These are phyloP conservation scores for Tylopilus subfusipes DNA, from an alignment of 768 basidiomycete genomes.

Conservation along the genomic window DNA sequence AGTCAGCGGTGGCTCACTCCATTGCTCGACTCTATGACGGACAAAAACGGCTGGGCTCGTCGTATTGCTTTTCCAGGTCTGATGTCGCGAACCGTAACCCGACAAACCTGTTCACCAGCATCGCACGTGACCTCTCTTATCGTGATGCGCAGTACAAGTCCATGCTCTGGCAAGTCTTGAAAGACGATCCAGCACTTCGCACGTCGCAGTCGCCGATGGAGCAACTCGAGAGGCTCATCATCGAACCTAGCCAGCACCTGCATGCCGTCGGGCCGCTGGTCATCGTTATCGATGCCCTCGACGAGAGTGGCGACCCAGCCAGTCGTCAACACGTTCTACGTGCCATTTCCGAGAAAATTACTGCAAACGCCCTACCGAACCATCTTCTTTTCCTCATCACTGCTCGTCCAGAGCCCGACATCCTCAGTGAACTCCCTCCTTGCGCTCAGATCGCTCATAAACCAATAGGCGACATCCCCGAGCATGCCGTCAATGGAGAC, in stretches of 20 bases:
- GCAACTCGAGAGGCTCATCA: conserved; percentile 23
- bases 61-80: too few species aligned
- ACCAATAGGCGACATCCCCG: conserved; percentile 10
- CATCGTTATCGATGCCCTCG: conserved; percentile 30
- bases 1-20: too few species aligned
- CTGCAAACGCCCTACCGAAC: conserved; percentile 1
- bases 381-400: conserved; percentile 10
- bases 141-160: conserved; percentile 15
- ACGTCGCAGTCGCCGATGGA: background rate
- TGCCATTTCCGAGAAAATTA: background rate
- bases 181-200: conserved; percentile 3
- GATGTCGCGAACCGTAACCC: too few species aligned
- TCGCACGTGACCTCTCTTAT: conserved; percentile 18
- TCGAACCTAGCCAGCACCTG: conserved; percentile 15
- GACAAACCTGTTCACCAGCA: too few species aligned
- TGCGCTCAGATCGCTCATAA: conserved; percentile 4
- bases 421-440: conserved; percentile 9
- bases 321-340: conserved; percentile 14
- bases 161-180: conserved; percentile 2
- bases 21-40: too few species aligned
- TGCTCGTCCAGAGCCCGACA: conserved; percentile 4
- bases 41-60: background rate
- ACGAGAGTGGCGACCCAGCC: conserved; percentile 13
- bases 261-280: conserved; percentile 22
- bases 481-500: background rate